A percentile compares a stretch with the other conserved stretches of the same genome.
Conservation (phyloP, 2,329 filamentous ascomycete genomes). For the Calycina herbarum region DNA sequence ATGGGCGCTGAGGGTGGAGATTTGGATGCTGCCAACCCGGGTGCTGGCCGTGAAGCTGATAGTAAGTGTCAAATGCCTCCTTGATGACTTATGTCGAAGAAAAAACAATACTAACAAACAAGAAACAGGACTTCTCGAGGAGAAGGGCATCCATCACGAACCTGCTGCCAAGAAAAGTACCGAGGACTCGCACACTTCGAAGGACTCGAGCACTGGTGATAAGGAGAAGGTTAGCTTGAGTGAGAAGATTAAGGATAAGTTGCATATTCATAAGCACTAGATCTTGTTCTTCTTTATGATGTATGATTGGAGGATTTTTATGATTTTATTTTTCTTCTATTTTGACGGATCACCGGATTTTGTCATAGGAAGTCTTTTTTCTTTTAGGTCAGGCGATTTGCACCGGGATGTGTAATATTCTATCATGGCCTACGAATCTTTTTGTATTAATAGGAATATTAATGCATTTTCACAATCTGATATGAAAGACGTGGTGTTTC, state of each 20-base stretch:
- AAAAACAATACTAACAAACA: constrained; percentile 2
- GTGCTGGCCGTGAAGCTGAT: constrained; percentile 66
- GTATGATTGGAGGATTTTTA: background rate
- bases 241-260: constrained; percentile 69
- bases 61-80: constrained; percentile 44
- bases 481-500: background rate
- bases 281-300: background rate
- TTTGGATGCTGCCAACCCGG: constrained; percentile 63
- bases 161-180: constrained; percentile 8
- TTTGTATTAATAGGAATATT: background rate
- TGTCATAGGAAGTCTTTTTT: background rate
- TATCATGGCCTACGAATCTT: background rate
- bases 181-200: constrained; percentile 1
- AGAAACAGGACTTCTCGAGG: constrained; percentile 51
- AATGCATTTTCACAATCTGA: background rate
- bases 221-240: constrained; percentile 48
- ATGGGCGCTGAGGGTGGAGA: constrained; percentile 65
- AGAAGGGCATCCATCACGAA: constrained; percentile 48
- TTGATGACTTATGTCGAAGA: constrained; percentile 3
- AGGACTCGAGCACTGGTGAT: constrained; percentile 27
- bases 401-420: background rate
- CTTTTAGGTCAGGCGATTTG: background rate
- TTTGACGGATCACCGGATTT: background rate
- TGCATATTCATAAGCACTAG: constrained; percentile 45
- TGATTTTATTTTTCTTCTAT: background rate